Evolutionary conservation across 2,329 filamentous ascomycete species (phyloP), one percentile per base, ranked within the genome.

Genomic region (Hypoxylon sp.): DNA sequence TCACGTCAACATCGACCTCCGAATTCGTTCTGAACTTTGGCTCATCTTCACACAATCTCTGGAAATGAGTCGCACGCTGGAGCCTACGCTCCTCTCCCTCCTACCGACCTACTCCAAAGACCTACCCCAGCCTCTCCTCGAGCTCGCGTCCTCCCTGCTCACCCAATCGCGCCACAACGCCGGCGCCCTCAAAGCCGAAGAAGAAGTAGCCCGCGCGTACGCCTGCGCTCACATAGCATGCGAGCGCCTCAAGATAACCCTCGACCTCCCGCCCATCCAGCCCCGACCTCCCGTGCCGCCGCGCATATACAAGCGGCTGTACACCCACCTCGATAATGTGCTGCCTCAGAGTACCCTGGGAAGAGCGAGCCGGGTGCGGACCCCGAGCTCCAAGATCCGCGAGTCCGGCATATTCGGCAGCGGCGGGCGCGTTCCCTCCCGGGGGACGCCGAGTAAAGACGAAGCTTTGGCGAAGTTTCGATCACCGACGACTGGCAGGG

Each of bases 151-250:
- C 53, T 92, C 90, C 7, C 81, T 97, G 6, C 85, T 96, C 46
- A 89, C 91, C 1, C 93, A 95, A 77, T 96, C 93, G 11, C 88
- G 92, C 32, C 87, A 89, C 73, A 89, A 88, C 71, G 92, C 92
- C 51, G 89, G 87, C 72, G 90, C 86, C 15, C 82, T 97, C 55
- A 96, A 93, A 75, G 85, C 89, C 2, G 92, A 96, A 58, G 93
- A 97, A 76, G 94, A 97, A 76, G 88, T 95, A 68, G 92, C 90
- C n/a, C 86, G 94, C 19, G 84, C 87, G 4, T 95, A 95, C 76
- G 91, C 90, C 3, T 97, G 93, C 75, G 91, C 92, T 13, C 90
- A 97, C 77, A 86, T 99, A 63, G 95, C 95, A 19, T 98, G 94
- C 74, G 92, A 94, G 71, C 87, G 92, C 55, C 82, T 97, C 39